These are phyloP conservation scores for Candida ficus DNA, from an alignment of 805 yeast species.

Conservation along the genomic window DNA sequence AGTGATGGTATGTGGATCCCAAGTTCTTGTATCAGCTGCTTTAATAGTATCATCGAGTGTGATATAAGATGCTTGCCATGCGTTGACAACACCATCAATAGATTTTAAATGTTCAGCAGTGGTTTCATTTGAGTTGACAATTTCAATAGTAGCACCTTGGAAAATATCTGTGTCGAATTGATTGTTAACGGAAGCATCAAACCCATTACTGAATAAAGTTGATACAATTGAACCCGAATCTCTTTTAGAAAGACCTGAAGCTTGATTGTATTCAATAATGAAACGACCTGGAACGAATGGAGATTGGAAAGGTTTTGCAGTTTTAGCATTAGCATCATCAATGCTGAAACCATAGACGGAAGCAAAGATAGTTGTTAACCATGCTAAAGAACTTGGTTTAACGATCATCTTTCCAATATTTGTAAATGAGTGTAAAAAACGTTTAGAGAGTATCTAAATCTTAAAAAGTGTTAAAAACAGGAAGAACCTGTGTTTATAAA, in stretches of 20 bases:
- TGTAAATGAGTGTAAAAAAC: too few species aligned
- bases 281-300: constrained; percentile 13
- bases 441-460: too few species aligned
- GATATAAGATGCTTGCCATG: constrained; percentile 14
- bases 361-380: too few species aligned
- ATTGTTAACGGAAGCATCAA: constrained; percentile 7
- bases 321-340: too few species aligned
- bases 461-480: too few species aligned
- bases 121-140: constrained; percentile 5
- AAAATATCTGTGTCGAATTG: constrained; percentile 11
- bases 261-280: constrained; percentile 10
- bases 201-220: constrained; percentile 4
- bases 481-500: too few species aligned
- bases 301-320: too few species aligned
- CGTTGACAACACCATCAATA: constrained; percentile 9
- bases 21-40: background rate
- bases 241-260: constrained; percentile 6
- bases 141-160: constrained; percentile 13
- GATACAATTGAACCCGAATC: constrained; percentile 5
- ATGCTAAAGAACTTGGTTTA: too few species aligned
- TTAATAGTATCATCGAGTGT: constrained; percentile 2
- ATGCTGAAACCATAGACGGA: too few species aligned
- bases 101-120: constrained; percentile 10
- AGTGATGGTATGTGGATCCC: constrained; percentile 10
- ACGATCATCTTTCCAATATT: too few species aligned